A percentile compares a stretch with the other conserved stretches of the same genome.
phyloP scores from a whole-genome alignment of 169 alveolate genomes.

The Amoebophrya sp. region DNA sequence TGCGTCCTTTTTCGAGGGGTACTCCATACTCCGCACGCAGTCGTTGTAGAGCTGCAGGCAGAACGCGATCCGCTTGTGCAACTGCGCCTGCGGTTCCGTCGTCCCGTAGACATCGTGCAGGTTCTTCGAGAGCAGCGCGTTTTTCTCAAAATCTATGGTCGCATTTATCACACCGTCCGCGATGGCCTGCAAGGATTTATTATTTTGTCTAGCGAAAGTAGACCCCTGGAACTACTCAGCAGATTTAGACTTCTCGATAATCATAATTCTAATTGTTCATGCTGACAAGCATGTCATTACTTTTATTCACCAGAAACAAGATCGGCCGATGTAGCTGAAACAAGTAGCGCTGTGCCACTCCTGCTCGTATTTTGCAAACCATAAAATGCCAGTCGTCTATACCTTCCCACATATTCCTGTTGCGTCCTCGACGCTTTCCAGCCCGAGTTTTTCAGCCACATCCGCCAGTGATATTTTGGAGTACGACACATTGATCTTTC shows the following conservation, averaged over 20 bases:
- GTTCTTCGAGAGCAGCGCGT: background rate
- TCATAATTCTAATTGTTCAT: no score
- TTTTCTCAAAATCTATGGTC: slow-evolving; percentile 72
- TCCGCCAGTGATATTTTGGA: slow-evolving; percentile 60
- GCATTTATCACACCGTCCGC: slow-evolving; percentile 88
- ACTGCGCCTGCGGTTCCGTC: slow-evolving; percentile 37
- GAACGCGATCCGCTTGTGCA: slow-evolving; percentile 80
- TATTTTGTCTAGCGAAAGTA: background rate
- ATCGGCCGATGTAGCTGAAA: no score
- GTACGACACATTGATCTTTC: slow-evolving; percentile 78
- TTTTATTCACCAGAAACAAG: no score
- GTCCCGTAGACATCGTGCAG: background rate
- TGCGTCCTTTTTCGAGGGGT: background rate
- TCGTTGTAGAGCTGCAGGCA: slow-evolving; percentile 80
- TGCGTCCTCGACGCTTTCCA: slow-evolving; percentile 74
- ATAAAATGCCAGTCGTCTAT: background rate
- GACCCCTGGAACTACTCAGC: background rate
- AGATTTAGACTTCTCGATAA: background rate
- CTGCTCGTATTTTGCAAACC: no score
- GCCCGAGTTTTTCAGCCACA: slow-evolving; percentile 74
- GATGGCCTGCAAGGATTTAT: slow-evolving; percentile 64
- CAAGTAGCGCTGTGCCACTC: no score
- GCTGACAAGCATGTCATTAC: no score
- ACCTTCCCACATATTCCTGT: slow-evolving; percentile 75
- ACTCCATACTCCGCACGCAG: slow-evolving; percentile 61